Percentiles rank a stretch among this genome's conserved stretches.
phyloP scores from a whole-genome alignment of 805 yeast species.

The Starmera amethionina region DNA sequence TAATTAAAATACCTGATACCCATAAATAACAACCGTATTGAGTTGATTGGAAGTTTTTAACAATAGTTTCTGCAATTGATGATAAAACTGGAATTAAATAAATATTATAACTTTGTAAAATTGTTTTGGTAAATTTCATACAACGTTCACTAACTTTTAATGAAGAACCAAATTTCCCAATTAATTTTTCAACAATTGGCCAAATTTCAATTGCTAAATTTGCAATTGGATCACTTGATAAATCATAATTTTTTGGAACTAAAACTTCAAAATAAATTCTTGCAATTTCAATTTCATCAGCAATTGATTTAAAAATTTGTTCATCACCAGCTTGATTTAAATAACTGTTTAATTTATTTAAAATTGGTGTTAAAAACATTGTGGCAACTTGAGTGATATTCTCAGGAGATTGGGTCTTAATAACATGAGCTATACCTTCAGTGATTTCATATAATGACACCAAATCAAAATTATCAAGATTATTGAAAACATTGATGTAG shows the following conservation, averaged over 20 bases:
- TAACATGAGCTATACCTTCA: constrained; percentile 83
- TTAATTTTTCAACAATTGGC: constrained; percentile 43
- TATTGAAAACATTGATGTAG: constrained; percentile 42
- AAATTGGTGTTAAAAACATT: constrained; percentile 59
- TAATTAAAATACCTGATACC: constrained; percentile 77
- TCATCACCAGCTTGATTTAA: constrained; percentile 19
- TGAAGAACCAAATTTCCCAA: constrained; percentile 47
- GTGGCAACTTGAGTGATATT: constrained; percentile 43
- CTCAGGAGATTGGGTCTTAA: constrained; percentile 48
- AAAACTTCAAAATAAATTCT: constrained; percentile 51
- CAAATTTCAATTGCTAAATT: constrained; percentile 45
- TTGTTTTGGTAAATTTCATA: constrained; percentile 55
- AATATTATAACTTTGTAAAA: constrained; percentile 52
- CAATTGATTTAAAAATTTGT: constrained; percentile 36
- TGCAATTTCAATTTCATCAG: constrained; percentile 66
- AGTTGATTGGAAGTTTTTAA: constrained; percentile 58
- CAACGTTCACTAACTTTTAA: constrained; percentile 64
- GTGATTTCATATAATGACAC: constrained; percentile 70
- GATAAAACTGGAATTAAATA: constrained; percentile 51
- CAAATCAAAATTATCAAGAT: constrained; percentile 44
- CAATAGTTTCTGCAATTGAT: constrained; percentile 55
- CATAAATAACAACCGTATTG: constrained; percentile 78
- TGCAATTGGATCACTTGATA: constrained; percentile 38
- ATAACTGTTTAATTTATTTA: constrained; percentile 32
- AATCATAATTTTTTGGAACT: constrained; percentile 26